These are phyloP conservation scores for Erodium trifolium DNA, from an alignment of 441 rosid species.

Conservation along the genomic window DNA sequence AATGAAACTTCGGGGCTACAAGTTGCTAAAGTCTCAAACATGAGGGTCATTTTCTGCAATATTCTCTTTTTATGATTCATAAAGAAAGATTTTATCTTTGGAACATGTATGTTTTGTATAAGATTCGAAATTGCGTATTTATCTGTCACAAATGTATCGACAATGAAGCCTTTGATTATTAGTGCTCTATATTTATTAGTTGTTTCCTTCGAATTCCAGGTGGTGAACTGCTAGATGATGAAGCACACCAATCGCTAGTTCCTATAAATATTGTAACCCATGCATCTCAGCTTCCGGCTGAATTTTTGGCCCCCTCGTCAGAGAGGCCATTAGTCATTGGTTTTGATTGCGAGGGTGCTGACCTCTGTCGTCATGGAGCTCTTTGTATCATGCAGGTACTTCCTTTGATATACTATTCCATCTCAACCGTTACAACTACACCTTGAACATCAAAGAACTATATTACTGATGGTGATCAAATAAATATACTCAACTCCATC, in stretches of 20 bases:
- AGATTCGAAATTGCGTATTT: neutral
- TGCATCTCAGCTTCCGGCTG: slow-evolving; percentile 70
- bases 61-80: neutral
- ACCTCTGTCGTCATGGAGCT: slow-evolving; percentile 68
- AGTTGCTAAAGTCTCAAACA: too few species aligned
- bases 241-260: slow-evolving; percentile 32
- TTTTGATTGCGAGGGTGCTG: slow-evolving; percentile 88
- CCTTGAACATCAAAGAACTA: neutral
- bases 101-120: neutral
- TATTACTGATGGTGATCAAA: neutral
- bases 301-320: slow-evolving; percentile 64
- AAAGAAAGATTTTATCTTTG: neutral
- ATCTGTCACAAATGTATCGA: too few species aligned
- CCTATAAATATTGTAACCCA: slow-evolving; percentile 57
- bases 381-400: slow-evolving; percentile 92
- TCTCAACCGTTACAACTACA: neutral
- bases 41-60: too few species aligned
- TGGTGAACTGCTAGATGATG: slow-evolving; percentile 37
- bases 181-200: neutral
- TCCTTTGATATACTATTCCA: neutral
- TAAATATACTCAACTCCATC: neutral
- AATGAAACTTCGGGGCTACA: too few species aligned
- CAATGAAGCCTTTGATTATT: neutral
- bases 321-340: slow-evolving; percentile 57
- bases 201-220: slow-evolving; percentile 26